Evolutionary conservation across 2,329 filamentous ascomycete genomes (phyloP).

Genomic region (Didymella pinodella): DNA sequence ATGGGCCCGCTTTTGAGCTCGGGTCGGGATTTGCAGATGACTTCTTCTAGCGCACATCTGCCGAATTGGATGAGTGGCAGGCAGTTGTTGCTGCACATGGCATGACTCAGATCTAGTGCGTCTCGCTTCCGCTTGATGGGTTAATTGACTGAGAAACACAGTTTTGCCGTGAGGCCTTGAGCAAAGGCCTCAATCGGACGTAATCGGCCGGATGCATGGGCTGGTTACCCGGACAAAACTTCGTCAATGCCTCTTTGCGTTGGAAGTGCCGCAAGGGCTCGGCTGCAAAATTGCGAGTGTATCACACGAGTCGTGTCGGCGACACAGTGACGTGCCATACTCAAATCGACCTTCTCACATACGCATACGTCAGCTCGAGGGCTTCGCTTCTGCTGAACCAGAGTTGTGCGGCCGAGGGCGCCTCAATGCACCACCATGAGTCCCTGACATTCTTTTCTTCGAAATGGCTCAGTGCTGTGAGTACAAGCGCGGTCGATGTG

Average conservation of each 20-base stretch:
- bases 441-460: neutral
- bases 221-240: neutral
- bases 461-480: neutral
- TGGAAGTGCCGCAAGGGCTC: neutral
- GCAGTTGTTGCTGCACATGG: neutral
- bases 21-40: slow-evolving; percentile 2
- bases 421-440: too few species aligned
- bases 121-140: slow-evolving; percentile 5
- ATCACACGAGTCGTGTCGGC: slow-evolving; percentile 3
- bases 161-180: neutral
- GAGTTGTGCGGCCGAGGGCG: neutral
- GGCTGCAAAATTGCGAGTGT: neutral
- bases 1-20: slow-evolving; percentile 16
- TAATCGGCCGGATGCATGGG: slow-evolving; percentile 14
- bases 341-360: neutral
- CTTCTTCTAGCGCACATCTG: slow-evolving; percentile 7
- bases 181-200: slow-evolving; percentile 1
- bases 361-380: neutral
- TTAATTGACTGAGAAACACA: neutral
- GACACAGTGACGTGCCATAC: neutral
- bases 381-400: neutral
- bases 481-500: neutral
- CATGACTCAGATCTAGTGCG: slow-evolving; percentile 11
- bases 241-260: neutral
- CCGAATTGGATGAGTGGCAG: slow-evolving; percentile 1